Conservation (phyloP, 345 rosid genomes). For the Litchi chinensis region DNA sequence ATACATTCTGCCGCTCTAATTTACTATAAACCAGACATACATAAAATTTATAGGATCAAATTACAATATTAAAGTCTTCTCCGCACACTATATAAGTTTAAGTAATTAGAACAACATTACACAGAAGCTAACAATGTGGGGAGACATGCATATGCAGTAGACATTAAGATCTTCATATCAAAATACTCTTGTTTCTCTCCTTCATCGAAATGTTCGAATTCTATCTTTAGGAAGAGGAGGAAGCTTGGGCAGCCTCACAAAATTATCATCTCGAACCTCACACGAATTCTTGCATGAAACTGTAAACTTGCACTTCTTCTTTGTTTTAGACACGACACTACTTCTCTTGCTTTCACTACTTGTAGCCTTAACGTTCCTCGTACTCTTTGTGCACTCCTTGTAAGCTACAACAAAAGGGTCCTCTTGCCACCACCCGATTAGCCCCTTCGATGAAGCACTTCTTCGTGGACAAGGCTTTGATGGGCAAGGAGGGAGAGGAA, state of each 20-base stretch:
- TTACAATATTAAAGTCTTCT: not conserved
- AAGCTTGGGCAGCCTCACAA: conserved; percentile 37
- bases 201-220: conserved; percentile 12
- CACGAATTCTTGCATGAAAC: conserved; percentile 61
- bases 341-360: conserved; percentile 18
- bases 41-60: not conserved
- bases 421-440: conserved; percentile 39
- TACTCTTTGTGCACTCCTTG: conserved; percentile 60
- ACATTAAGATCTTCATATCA: not conserved
- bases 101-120: not conserved
- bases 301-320: conserved; percentile 33
- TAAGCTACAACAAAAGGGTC: conserved; percentile 72
- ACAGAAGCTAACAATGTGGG: too few species aligned
- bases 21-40: not conserved
- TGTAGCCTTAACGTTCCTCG: conserved; percentile 2
- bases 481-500: conserved; percentile 50
- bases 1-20: too few species aligned
- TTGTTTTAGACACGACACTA: conserved; percentile 7
- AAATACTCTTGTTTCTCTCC: not conserved
- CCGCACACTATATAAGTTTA: not conserved
- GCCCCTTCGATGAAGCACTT: conserved; percentile 43
- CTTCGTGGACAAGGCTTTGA: conserved; percentile 26
- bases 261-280: conserved; percentile 49
- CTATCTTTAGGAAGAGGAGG: conserved; percentile 51
- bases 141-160: not conserved